Base-by-base conservation (phyloP, 495 filamentous ascomycete genomes). In the Lepraria neglecta region DNA sequence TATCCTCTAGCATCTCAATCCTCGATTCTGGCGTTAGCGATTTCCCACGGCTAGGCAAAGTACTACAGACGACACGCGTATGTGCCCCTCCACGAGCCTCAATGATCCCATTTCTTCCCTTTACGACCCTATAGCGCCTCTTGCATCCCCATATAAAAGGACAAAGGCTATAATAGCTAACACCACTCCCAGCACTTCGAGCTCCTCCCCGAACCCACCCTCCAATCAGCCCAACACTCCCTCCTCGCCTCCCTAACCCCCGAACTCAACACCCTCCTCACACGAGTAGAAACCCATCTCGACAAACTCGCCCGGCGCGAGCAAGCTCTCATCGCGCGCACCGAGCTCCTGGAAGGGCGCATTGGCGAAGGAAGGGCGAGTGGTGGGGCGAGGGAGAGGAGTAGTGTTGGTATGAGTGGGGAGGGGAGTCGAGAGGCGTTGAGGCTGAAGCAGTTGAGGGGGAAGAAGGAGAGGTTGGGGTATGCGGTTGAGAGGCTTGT, bases 401-500 rank as follows among this genome's bases (percentile, higher is more conserved):
- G 64, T 61, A 64, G 67, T 66, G 60, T 44, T 52, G 63, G 58
- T 61, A 45, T 67, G 66, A 60, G 71, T 68, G 76, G 69, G 30
- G 73, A 69, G 48, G 69, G 68, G 30, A 73, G 77, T 21, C 71
- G 76, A 46, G 85, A 84, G 69, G 84, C 81, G 45, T 71, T 81
- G 33, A 84, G 82, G 65, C 66, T 88, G 70, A 82, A 82, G 72
- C 77, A 84, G 66, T 61, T 90, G 66, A 75, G 83, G 68, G 80
- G 81, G 71, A 91, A 89, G 80, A 91, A 89, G 73, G 87, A 91
- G 71, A 74, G 88, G 61, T 72, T 91, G 65, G 80, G 84, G 63
- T 91, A 89, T 78, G 88, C 85, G 42, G 84, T 92, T 46, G 87
- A 88, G 68, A 77, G 87, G 57, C 68, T 92, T 71, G 78, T 80